Conservation (phyloP, 257 asterid species). For the Sherardia arvensis region DNA sequence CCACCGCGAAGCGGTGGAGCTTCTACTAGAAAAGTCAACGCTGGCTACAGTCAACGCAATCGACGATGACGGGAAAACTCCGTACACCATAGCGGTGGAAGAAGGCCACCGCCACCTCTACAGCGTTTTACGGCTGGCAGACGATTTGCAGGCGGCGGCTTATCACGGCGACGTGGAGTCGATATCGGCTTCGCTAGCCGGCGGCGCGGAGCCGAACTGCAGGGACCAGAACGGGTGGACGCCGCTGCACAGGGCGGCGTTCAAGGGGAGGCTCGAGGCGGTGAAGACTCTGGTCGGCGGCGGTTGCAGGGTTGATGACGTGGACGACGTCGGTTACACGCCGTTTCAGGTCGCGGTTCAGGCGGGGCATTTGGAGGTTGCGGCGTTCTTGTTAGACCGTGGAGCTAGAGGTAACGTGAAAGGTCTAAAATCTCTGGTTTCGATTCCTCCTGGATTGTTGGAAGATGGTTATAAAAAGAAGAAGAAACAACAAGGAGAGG, state of each 20-base stretch:
- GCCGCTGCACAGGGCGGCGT: conserved; percentile 64
- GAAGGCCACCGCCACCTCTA: conserved; percentile 31
- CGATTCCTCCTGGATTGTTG: conserved; percentile 16
- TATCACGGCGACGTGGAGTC: conserved; percentile 21
- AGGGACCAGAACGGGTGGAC: conserved; percentile 79
- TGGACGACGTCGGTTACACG: conserved; percentile 47
- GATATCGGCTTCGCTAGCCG: conserved; percentile 38
- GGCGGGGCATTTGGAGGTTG: conserved; percentile 48
- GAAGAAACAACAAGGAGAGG: conserved; percentile 18
- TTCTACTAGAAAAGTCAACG: conserved; percentile 26
- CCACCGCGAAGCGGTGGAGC: conserved; percentile 25
- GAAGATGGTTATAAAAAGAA: conserved; percentile 22
- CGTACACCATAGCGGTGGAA: conserved; percentile 44
- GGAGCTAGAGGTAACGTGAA: conserved; percentile 64
- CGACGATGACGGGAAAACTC: conserved; percentile 45
- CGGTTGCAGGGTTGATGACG: conserved; percentile 49
- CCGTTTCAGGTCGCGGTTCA: conserved; percentile 63
- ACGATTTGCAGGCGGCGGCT: conserved; percentile 53
- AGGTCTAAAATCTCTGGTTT: conserved; percentile 28
- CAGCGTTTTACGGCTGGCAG: conserved; percentile 35
- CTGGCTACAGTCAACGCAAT: conserved; percentile 37
- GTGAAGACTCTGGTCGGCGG: conserved; percentile 40
- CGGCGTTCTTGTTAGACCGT: conserved; percentile 42
- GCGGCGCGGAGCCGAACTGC: conserved; percentile 51
- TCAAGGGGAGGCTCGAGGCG: conserved; percentile 56